These are phyloP conservation scores for Periconia sp. DNA, from an alignment of 2,329 filamentous ascomycete species.

Conservation along the genomic window DNA sequence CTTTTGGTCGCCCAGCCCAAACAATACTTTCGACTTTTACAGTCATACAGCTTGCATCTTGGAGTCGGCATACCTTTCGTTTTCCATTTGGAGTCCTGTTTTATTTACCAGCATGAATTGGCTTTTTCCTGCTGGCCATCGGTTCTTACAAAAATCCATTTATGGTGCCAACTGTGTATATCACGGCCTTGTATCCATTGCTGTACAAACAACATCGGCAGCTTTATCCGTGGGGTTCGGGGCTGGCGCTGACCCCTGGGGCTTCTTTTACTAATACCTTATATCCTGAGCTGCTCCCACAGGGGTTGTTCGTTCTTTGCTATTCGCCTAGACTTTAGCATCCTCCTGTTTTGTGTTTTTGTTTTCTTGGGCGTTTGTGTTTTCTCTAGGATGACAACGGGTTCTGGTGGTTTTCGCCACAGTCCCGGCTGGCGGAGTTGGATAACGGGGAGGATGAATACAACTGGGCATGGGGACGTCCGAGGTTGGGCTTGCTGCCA, in stretches of 20 bases:
- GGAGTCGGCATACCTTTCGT: background rate
- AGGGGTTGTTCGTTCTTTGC: background rate
- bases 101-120: conserved; percentile 7
- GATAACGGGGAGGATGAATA: background rate
- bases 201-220: conserved; percentile 14
- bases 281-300: background rate
- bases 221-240: conserved; percentile 6
- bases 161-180: conserved; percentile 18
- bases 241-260: conserved; percentile 8
- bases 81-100: conserved; percentile 1
- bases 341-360: background rate
- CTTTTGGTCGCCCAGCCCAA: background rate
- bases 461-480: background rate
- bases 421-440: background rate
- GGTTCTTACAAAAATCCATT: conserved; percentile 7
- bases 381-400: background rate
- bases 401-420: too few relatives aligned
- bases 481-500: background rate
- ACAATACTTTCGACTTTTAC: background rate
- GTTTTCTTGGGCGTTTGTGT: background rate
- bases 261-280: background rate
- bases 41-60: conserved; percentile 1
- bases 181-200: conserved; percentile 18
- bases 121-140: conserved; percentile 9
- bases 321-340: background rate